Evolutionary conservation across 768 basidiomycete species (phyloP), one percentile per base, ranked within the genome.

Genomic region (Hypholoma sublateritium): DNA sequence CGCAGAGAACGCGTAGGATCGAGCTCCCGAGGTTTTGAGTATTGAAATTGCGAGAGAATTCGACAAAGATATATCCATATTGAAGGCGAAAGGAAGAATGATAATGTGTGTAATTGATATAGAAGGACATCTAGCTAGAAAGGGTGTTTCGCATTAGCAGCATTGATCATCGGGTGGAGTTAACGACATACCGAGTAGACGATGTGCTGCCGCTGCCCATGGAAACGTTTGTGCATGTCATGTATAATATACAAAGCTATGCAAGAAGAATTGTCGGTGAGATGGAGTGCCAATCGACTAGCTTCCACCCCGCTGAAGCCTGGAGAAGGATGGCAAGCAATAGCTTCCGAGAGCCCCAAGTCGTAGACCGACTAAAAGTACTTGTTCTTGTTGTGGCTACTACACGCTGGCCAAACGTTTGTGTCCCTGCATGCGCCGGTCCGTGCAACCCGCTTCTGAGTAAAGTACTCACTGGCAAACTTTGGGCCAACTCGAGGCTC

Each of bases 41-140:
- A 86, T 61, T 88, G 77, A 62, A 84, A 80, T 68, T 92, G 90
- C 39, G 80, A 77, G 39, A 81, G 61, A 47, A 86, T 62, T 37
- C 90, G 81, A 53, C 74, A 78, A 37, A 85, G 49, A 61, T 81
- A 80, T 13, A 79, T 68, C 76, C 80, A 78, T 56, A 91, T 65
- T 32, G 85, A 79, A 7, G 91, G 90, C 3, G 89, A 86, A 32
- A 88, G 77, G 71, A 92, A 82, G 78, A 89, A 92, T 42, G 89
- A 91, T 56, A 91, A 68, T 50, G 84, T 80, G 69, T 88, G 83
- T 59, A 93, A 73, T 67, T 91, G 87, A 73, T 87, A 87, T 58
- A 89, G 75, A 32, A 91, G 72, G 57, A 78, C 71, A 69, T 91
- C 86, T 68, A 91, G 79, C 91, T 91, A 65, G 44, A 48, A 50